Conservation (phyloP, 768 basidiomycete genomes). For the Rhodosporidiobolus sp. region DNA sequence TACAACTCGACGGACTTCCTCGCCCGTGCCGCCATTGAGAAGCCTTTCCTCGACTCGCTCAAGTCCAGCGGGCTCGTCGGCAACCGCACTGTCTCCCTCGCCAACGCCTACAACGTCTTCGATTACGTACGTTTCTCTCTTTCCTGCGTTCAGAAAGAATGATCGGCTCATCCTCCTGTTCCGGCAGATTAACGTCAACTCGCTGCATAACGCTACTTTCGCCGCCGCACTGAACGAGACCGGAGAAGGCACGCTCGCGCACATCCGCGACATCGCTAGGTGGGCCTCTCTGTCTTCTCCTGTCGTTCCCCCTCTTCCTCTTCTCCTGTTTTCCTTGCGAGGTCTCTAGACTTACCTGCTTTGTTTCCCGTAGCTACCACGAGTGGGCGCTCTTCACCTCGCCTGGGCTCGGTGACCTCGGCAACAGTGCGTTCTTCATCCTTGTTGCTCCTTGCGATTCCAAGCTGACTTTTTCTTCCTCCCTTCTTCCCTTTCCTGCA, state of each 20-base stretch:
- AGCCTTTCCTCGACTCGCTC: constrained; percentile 35
- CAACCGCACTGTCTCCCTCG: constrained; percentile 34
- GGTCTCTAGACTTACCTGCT: no score
- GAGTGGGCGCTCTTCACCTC: constrained; percentile 67
- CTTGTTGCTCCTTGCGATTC: no score
- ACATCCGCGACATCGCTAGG: constrained; percentile 69
- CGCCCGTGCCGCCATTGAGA: constrained; percentile 17
- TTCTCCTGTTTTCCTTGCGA: no score
- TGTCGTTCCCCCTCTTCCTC: background rate
- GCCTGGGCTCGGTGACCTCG: constrained; percentile 62
- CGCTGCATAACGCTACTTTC: constrained; percentile 77
- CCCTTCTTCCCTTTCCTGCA: background rate
- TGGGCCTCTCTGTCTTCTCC: background rate
- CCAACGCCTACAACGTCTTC: constrained; percentile 44
- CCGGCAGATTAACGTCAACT: constrained; percentile 72
- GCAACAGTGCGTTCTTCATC: constrained; percentile 68
- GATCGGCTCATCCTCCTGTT: constrained; percentile 56
- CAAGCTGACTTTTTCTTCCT: background rate
- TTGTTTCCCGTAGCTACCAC: constrained; percentile 55
- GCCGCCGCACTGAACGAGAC: constrained; percentile 70
- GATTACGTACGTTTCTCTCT: constrained; percentile 16
- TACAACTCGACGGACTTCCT: constrained; percentile 54
- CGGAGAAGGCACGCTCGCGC: constrained; percentile 60
- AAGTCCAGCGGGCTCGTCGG: constrained; percentile 34
- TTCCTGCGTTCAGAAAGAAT: background rate